Evolutionary conservation across 306 rosid genomes (phyloP).

Genomic region (Fragaria ananassa): DNA sequence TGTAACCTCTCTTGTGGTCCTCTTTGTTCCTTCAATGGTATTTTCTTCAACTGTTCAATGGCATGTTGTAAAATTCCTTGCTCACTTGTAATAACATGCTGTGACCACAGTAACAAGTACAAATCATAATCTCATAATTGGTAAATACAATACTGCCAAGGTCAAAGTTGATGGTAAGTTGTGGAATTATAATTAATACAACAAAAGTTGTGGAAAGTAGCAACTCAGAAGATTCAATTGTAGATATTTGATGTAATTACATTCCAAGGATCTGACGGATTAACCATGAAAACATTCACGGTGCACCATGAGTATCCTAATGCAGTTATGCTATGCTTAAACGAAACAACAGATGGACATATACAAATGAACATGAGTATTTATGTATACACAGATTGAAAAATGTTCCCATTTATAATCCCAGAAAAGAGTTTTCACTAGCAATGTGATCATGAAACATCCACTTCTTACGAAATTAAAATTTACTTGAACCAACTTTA

Average conservation of each 20-base stretch:
- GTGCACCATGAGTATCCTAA: neutral
- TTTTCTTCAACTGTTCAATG: slow-evolving; percentile 83
- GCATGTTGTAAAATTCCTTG: slow-evolving; percentile 79
- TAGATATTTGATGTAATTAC: neutral
- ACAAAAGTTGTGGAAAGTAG: neutral
- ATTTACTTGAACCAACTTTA: neutral
- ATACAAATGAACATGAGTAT: neutral
- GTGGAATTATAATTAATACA: neutral
- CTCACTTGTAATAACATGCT: slow-evolving; percentile 90
- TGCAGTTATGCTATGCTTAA: too few species aligned
- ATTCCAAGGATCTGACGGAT: neutral
- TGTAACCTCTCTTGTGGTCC: slow-evolving; percentile 92
- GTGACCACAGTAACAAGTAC: slow-evolving; percentile 24
- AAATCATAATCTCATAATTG: neutral
- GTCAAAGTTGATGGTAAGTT: neutral
- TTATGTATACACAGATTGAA: neutral
- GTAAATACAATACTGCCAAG: neutral
- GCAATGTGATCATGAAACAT: neutral
- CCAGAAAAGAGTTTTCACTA: neutral
- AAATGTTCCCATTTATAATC: neutral
- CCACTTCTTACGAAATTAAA: neutral
- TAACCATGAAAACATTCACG: neutral
- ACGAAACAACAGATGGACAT: neutral
- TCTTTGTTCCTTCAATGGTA: slow-evolving; percentile 90
- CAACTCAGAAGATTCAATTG: neutral